Conservation (phyloP, 345 rosid species). For the Erodium maritimum region DNA sequence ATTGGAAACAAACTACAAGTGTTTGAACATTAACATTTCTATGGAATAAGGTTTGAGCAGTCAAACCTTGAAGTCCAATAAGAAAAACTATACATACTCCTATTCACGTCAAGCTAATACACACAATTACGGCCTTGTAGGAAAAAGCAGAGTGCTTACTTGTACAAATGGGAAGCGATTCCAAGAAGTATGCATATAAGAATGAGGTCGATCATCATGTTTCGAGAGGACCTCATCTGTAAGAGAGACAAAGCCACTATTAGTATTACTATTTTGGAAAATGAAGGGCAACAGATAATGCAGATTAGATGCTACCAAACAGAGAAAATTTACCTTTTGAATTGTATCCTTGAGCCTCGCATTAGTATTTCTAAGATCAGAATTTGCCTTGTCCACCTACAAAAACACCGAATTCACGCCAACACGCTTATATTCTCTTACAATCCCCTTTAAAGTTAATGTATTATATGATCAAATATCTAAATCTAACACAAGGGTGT, state of each 20-base stretch:
- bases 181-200: slow-evolving; percentile 63
- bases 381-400: slow-evolving; percentile 64
- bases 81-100: too few species aligned
- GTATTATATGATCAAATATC: too few species aligned
- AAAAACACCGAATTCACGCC: slow-evolving; percentile 1
- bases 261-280: slow-evolving; percentile 1
- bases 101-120: too few species aligned
- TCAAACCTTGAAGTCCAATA: too few species aligned
- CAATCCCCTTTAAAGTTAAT: too few species aligned
- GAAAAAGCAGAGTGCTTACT: slow-evolving; percentile 29
- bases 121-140: not conserved
- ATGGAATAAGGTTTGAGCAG: too few species aligned
- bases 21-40: too few species aligned
- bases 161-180: slow-evolving; percentile 55
- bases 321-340: slow-evolving; percentile 27
- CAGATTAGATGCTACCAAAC: slow-evolving; percentile 3
- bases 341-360: slow-evolving; percentile 69
- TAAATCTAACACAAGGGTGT: not conserved
- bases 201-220: slow-evolving; percentile 70
- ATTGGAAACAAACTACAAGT: too few species aligned
- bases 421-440: not conserved
- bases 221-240: slow-evolving; percentile 64
- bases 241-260: slow-evolving; percentile 5
- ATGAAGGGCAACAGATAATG: not conserved
- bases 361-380: slow-evolving; percentile 59